Conservation (phyloP, 257 asterid genomes). For the Lycium ferocissimum region DNA sequence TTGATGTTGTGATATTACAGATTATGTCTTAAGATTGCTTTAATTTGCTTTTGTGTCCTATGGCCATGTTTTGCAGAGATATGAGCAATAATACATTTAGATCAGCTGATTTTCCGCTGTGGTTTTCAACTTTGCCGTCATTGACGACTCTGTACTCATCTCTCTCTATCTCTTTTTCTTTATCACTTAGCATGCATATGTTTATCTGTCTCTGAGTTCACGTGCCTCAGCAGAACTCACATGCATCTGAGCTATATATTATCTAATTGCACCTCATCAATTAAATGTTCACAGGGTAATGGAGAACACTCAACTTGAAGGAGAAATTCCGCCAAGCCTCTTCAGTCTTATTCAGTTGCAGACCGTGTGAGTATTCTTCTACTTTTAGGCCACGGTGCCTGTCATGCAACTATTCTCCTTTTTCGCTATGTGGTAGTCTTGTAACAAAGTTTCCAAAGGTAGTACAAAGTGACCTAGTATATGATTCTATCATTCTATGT, state of each 20-base stretch:
- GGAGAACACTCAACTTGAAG: slow-evolving; percentile 39
- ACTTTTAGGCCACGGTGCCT: neutral
- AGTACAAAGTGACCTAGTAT: neutral
- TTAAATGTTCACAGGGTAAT: slow-evolving; percentile 31
- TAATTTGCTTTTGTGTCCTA: neutral
- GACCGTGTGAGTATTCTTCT: slow-evolving; percentile 39
- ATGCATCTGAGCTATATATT: slow-evolving; percentile 2
- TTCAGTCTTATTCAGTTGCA: slow-evolving; percentile 42
- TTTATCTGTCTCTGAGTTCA: neutral
- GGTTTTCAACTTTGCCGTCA: slow-evolving; percentile 40
- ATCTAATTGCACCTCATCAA: neutral
- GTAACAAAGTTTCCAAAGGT: neutral
- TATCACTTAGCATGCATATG: neutral
- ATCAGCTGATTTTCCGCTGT: slow-evolving; percentile 37
- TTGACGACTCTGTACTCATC: slow-evolving; percentile 44
- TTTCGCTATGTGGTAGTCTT: neutral
- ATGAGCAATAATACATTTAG: slow-evolving; percentile 47
- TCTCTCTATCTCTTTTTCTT: slow-evolving; percentile 11
- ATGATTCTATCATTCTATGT: neutral
- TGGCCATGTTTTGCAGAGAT: slow-evolving; percentile 38
- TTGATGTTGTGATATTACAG: neutral
- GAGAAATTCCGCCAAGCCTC: slow-evolving; percentile 34
- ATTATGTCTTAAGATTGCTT: neutral
- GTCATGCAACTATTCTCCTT: slow-evolving; percentile 4
- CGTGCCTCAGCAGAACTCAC: neutral